These are phyloP conservation scores for Xerocomus nothofagi DNA, from an alignment of 1,284 basidiomycete genomes.

Conservation along the genomic window DNA sequence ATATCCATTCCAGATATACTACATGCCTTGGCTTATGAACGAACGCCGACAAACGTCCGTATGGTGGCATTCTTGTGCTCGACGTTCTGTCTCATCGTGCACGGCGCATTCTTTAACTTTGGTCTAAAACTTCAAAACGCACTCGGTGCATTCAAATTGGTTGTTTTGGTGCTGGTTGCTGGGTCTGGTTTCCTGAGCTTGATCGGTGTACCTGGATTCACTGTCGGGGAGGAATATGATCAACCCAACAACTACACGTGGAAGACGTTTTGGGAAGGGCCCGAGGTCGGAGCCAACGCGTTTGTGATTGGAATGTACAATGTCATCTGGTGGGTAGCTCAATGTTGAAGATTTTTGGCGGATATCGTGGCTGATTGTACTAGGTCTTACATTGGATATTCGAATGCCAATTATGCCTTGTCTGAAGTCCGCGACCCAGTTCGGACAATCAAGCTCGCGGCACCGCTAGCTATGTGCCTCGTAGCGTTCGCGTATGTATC, in stretches of 20 bases:
- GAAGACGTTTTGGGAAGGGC: slow-evolving; percentile 58
- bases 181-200: slow-evolving; percentile 63
- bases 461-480: slow-evolving; percentile 58
- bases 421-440: slow-evolving; percentile 68
- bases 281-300: slow-evolving; percentile 47
- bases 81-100: slow-evolving; percentile 57
- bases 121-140: slow-evolving; percentile 67
- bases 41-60: slow-evolving; percentile 49
- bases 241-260: slow-evolving; percentile 53
- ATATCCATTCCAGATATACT: slow-evolving; percentile 46
- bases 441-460: slow-evolving; percentile 64
- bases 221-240: slow-evolving; percentile 43
- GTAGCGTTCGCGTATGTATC: slow-evolving; percentile 58
- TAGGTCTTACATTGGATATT: slow-evolving; percentile 71
- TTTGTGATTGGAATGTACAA: slow-evolving; percentile 64
- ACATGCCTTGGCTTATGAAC: slow-evolving; percentile 46
- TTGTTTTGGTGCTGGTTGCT: slow-evolving; percentile 56
- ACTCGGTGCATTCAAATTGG: slow-evolving; percentile 64
- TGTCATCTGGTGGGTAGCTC: slow-evolving; percentile 56
- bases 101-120: slow-evolving; percentile 54
- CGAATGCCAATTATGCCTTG: slow-evolving; percentile 69
- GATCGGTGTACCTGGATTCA: slow-evolving; percentile 46
- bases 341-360: not conserved
- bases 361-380: not conserved
- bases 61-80: slow-evolving; percentile 54